These are phyloP conservation scores for Zostera marina DNA, from an alignment of 116 monocot genomes.

Conservation along the genomic window DNA sequence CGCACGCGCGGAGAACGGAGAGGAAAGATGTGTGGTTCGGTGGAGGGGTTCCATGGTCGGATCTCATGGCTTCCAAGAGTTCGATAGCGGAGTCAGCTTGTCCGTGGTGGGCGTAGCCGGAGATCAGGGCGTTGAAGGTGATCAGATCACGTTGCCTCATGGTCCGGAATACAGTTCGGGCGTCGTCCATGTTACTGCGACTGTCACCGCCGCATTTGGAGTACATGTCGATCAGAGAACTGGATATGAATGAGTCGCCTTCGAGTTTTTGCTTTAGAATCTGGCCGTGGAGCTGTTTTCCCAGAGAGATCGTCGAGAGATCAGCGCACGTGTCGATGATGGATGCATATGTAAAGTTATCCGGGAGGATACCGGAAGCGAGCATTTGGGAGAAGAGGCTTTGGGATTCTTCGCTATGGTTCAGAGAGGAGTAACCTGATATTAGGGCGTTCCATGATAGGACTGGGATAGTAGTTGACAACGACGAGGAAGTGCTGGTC, in stretches of 20 bases:
- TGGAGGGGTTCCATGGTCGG: slow-evolving; percentile 7
- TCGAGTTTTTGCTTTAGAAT: slow-evolving; percentile 44
- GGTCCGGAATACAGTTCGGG: slow-evolving; percentile 39
- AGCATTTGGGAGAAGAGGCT: slow-evolving; percentile 54
- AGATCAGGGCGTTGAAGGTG: slow-evolving; percentile 81
- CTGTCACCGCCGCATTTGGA: slow-evolving; percentile 45
- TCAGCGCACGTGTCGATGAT: slow-evolving; percentile 79
- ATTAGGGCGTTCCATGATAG: slow-evolving; percentile 74
- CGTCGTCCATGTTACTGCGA: slow-evolving; percentile 36
- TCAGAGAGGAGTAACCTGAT: slow-evolving; percentile 58
- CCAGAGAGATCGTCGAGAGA: slow-evolving; percentile 35
- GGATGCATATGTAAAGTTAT: slow-evolving; percentile 75
- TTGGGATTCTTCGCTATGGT: slow-evolving; percentile 62
- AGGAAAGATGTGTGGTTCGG: slow-evolving; percentile 85
- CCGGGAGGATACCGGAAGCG: slow-evolving; percentile 40
- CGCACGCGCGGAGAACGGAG: slow-evolving; percentile 75
- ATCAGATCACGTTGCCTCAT: slow-evolving; percentile 45
- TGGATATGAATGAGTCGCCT: slow-evolving; percentile 55
- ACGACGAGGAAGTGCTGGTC: too few relatives aligned
- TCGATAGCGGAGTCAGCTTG: slow-evolving; percentile 36
- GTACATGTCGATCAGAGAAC: slow-evolving; percentile 88
- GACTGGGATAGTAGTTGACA: slow-evolving; percentile 13
- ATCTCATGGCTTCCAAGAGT: slow-evolving; percentile 58
- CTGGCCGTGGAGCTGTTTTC: slow-evolving; percentile 74
- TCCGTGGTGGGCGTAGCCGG: slow-evolving; percentile 73